Base-by-base conservation (phyloP, 495 filamentous ascomycete species). In the Daldinia loculata region DNA sequence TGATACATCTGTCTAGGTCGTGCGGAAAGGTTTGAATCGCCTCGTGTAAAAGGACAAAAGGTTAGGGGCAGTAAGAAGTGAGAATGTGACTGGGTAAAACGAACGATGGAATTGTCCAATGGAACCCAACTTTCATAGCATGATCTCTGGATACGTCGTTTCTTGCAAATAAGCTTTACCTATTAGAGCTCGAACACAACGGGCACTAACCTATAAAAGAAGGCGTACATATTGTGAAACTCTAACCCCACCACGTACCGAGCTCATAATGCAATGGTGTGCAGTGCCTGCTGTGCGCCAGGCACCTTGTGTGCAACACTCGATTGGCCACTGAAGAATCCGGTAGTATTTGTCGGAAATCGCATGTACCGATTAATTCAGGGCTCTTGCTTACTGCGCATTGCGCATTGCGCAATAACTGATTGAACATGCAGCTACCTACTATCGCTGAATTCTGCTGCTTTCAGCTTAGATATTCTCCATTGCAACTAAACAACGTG, bases 141-240 rank as follows among this genome's bases (percentile, higher is more conserved):
- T 60, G 63, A 63, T 58, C 45, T 62, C 22, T 48, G 17, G 68
- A 71, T 61, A 70, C 50, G 62, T 52, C 51, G 57, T 66, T 57
- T 57, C 67, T 53, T 34, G 36, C 4, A 56, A 29, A 24, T 57
- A 39, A 29, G 50, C 60, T 53, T 72, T 67, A 2, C 69, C 60
- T 64, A 56, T 67, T 61, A 8, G 17, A n/a, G 69, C 48, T 64
- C 12, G 50, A 50, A 52, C 41, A 72, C 24, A 17, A 65, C 64
- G 70, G 70, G 51, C 66, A 69, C 70, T 69, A 73, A 56, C 70
- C 57, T 32, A 52, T 63, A 69, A n/a, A 43, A 69, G 70, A 61
- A 73, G 70, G 70, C 62, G 57, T 69, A 60, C 66, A 69, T 65
- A 66, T 56, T 50, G 57, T 73, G 70, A 73, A 73, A 73, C 70